Evolutionary conservation across 805 yeast genomes (phyloP).

Genomic region (Yamadazyma takamatsuzukensis): DNA sequence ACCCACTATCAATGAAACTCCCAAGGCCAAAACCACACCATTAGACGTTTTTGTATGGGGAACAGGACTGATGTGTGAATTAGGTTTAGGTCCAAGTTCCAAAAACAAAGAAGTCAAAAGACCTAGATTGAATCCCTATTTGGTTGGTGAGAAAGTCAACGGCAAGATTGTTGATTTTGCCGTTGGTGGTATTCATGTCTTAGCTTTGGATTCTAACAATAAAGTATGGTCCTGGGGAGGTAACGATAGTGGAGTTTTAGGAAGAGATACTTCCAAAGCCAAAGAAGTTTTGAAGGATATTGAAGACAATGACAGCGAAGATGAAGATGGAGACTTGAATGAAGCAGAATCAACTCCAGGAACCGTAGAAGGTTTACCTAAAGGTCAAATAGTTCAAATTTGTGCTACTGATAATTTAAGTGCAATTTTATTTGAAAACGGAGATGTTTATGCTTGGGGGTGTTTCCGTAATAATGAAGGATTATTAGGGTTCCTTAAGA

Average conservation of each 20-base stretch:
- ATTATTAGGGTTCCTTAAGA: slow-evolving; percentile 70
- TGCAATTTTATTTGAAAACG: slow-evolving; percentile 72
- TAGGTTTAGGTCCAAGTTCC: slow-evolving; percentile 95
- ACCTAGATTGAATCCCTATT: slow-evolving; percentile 83
- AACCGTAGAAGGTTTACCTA: slow-evolving; percentile 63
- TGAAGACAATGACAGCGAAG: slow-evolving; percentile 50
- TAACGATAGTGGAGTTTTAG: slow-evolving; percentile 87
- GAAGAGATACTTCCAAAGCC: slow-evolving; percentile 70
- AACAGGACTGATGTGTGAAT: slow-evolving; percentile 94
- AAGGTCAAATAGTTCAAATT: slow-evolving; percentile 58
- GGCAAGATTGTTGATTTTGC: slow-evolving; percentile 80
- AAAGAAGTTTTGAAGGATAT: slow-evolving; percentile 65
- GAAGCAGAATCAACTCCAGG: slow-evolving; percentile 88
- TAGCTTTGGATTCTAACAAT: slow-evolving; percentile 75
- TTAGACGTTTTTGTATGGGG: slow-evolving; percentile 93
- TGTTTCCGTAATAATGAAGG: slow-evolving; percentile 95
- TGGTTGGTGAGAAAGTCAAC: slow-evolving; percentile 46
- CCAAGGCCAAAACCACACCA: slow-evolving; percentile 37
- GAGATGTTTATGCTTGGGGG: slow-evolving; percentile 97
- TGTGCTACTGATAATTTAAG: slow-evolving; percentile 93
- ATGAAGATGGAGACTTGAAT: slow-evolving; percentile 81
- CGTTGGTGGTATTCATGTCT: slow-evolving; percentile 93
- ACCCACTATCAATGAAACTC: slow-evolving; percentile 42
- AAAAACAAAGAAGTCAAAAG: slow-evolving; percentile 91
- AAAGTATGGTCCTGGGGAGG: slow-evolving; percentile 98